Conservation (phyloP, 805 yeast species). For the Spathaspora arborariae region DNA sequence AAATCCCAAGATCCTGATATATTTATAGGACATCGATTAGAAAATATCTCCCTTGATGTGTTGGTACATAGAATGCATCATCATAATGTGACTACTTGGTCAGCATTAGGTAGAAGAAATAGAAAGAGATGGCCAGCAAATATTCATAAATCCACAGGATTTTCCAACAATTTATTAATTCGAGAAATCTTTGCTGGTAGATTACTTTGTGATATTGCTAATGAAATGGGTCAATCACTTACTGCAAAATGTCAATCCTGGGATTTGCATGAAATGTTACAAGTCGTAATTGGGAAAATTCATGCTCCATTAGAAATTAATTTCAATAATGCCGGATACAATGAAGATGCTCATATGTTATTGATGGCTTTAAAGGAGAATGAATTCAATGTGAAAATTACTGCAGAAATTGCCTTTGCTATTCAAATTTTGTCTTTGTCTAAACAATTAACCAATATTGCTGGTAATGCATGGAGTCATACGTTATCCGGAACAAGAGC, state of each 20-base stretch:
- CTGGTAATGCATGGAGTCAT: conserved; percentile 97
- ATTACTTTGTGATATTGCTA: conserved; percentile 85
- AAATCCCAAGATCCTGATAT: conserved; percentile 86
- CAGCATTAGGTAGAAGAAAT: conserved; percentile 77
- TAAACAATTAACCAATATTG: conserved; percentile 84
- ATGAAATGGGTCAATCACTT: conserved; percentile 90
- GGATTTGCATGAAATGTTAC: conserved; percentile 91
- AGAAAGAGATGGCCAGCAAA: conserved; percentile 76
- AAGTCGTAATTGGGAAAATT: conserved; percentile 65
- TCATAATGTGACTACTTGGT: conserved; percentile 70
- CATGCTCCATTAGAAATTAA: conserved; percentile 68
- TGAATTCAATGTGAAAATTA: conserved; percentile 58
- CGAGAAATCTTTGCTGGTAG: conserved; percentile 81
- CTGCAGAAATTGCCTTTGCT: conserved; percentile 76
- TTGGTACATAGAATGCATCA: conserved; percentile 78
- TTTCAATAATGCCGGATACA: conserved; percentile 59
- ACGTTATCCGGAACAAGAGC: conserved; percentile 94
- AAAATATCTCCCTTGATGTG: conserved; percentile 72
- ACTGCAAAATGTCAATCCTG: conserved; percentile 91
- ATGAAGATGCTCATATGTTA: conserved; percentile 63
- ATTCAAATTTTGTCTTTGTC: conserved; percentile 85
- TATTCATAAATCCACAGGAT: conserved; percentile 50
- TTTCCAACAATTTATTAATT: conserved; percentile 50
- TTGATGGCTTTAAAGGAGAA: conserved; percentile 70
- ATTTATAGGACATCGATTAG: conserved; percentile 82